phyloP scores from a whole-genome alignment of 805 yeast genomes.

The Metschnikowia cubensis region DNA sequence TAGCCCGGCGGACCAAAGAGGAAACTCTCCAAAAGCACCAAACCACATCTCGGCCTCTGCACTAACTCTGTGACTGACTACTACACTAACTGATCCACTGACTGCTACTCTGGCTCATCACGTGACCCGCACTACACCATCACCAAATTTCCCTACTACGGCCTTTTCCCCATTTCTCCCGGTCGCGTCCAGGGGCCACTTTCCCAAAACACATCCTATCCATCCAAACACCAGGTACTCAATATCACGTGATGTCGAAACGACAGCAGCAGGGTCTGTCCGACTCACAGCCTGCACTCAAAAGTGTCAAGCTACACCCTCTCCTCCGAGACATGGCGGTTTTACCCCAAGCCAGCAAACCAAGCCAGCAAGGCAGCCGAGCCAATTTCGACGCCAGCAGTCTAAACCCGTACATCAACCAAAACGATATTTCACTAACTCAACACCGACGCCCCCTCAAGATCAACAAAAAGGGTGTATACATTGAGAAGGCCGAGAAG shows the following conservation, averaged over 20 bases:
- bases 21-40: too few species aligned
- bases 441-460: constrained; percentile 34
- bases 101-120: too few species aligned
- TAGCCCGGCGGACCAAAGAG: too few species aligned
- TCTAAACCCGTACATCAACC: constrained; percentile 38
- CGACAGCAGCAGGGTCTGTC: neutral
- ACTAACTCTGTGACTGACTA: too few species aligned
- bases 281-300: neutral
- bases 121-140: too few species aligned
- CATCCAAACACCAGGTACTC: too few species aligned
- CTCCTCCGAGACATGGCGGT: constrained; percentile 27
- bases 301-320: constrained; percentile 29
- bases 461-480: constrained; percentile 64
- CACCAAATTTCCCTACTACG: too few species aligned
- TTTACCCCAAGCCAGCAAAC: constrained; percentile 24
- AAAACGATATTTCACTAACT: constrained; percentile 10
- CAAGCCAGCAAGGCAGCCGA: constrained; percentile 29
- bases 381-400: constrained; percentile 31
- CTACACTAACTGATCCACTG: too few species aligned
- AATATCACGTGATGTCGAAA: neutral
- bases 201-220: too few species aligned
- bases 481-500: constrained; percentile 49
- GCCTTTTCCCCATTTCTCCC: too few species aligned
- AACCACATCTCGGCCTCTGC: too few species aligned
- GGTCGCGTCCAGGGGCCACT: too few species aligned